A percentile compares a stretch with the other conserved stretches of the same genome.
Evolutionary conservation across 192 early-diverging fungal genomes (phyloP).

Genomic region (Glomus cerebriforme): DNA sequence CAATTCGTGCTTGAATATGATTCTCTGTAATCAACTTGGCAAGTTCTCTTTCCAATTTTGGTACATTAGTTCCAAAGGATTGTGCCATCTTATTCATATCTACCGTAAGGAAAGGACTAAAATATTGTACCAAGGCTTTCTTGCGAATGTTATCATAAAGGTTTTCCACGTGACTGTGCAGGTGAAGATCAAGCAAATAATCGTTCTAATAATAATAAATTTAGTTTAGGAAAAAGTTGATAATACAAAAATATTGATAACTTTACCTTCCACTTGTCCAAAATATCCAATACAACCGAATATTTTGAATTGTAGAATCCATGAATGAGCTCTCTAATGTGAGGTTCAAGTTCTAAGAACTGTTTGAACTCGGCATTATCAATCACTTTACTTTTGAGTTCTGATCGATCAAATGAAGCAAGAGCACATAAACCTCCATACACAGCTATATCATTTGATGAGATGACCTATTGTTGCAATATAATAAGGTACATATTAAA

Average conservation of each 20-base stretch:
- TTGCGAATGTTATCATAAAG: conserved; percentile 73
- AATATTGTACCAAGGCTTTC: conserved; percentile 81
- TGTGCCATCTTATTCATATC: conserved; percentile 78
- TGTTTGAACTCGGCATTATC: conserved; percentile 74
- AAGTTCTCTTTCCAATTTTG: conserved; percentile 69
- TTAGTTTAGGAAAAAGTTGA: background rate
- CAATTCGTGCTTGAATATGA: conserved; percentile 76
- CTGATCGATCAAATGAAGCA: conserved; percentile 71
- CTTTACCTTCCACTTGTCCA: conserved; percentile 69
- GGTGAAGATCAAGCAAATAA: conserved; percentile 68
- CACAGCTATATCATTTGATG: conserved; percentile 81
- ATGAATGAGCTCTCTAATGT: conserved; percentile 68
- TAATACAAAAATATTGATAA: background rate
- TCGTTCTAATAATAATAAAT: conserved; percentile 40
- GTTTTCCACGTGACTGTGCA: conserved; percentile 68
- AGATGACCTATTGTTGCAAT: conserved; percentile 52
- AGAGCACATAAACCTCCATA: conserved; percentile 80
- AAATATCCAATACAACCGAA: conserved; percentile 59
- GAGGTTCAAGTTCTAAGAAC: conserved; percentile 84
- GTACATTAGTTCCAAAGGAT: conserved; percentile 64
- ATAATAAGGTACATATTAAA: conserved; percentile 35
- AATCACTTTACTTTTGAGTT: conserved; percentile 70
- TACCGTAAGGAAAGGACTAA: conserved; percentile 75
- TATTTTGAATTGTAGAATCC: conserved; percentile 81
- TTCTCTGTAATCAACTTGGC: conserved; percentile 70